Percentiles rank a stretch among this genome's conserved stretches.
phyloP scores from a whole-genome alignment of 2,329 filamentous ascomycete genomes.

The Fusarium sororula region DNA sequence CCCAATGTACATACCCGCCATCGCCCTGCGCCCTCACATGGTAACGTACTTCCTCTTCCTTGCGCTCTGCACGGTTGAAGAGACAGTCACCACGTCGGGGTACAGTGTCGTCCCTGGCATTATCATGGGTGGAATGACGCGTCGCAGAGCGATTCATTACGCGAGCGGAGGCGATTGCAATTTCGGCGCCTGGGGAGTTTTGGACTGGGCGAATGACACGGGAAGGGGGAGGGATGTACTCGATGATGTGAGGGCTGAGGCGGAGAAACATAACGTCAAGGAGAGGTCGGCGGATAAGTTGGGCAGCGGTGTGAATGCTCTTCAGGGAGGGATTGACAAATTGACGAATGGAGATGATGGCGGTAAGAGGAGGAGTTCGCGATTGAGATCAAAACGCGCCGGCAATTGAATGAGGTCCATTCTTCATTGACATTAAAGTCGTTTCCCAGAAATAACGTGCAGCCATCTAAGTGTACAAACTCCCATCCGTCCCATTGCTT shows the following conservation, averaged over 20 bases:
- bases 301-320: constrained; percentile 44
- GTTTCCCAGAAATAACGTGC: background rate
- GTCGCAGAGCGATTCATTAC: constrained; percentile 61
- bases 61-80: constrained; percentile 70
- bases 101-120: constrained; percentile 69
- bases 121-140: constrained; percentile 60
- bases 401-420: background rate
- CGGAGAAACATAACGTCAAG: constrained; percentile 64
- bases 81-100: constrained; percentile 73
- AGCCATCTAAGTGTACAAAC: constrained; percentile 26
- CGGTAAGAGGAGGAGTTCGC: constrained; percentile 41
- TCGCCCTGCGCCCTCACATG: constrained; percentile 73
- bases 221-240: constrained; percentile 61
- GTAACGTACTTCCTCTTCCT: constrained; percentile 76
- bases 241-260: constrained; percentile 64
- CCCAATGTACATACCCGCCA: constrained; percentile 72
- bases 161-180: constrained; percentile 65
- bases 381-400: constrained; percentile 37
- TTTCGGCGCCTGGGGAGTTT: constrained; percentile 67
- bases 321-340: constrained; percentile 48
- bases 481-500: background rate
- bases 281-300: constrained; percentile 50
- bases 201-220: constrained; percentile 70
- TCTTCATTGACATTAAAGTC: background rate
- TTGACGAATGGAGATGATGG: constrained; percentile 40